Percentiles rank a stretch among this genome's conserved stretches.
These are phyloP conservation scores for Lactarius sanguifluus DNA, from an alignment of 768 basidiomycete species.

Conservation along the genomic window DNA sequence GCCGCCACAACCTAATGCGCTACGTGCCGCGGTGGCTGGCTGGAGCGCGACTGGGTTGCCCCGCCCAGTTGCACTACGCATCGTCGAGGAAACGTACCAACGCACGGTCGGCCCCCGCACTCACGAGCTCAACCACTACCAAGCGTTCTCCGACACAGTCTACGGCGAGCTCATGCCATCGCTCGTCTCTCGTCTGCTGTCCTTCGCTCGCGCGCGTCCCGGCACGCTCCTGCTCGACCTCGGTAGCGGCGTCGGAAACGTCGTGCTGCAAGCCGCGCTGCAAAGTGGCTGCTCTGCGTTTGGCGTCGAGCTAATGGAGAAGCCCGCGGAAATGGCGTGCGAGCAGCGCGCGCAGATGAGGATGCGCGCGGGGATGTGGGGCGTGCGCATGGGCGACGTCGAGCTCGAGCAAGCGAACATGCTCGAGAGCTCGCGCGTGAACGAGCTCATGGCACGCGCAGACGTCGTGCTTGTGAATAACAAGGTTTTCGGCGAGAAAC, in stretches of 20 bases:
- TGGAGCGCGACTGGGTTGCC: slow-evolving; percentile 61
- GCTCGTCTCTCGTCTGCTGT: slow-evolving; percentile 57
- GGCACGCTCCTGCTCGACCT: slow-evolving; percentile 55
- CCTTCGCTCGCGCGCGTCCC: slow-evolving; percentile 49
- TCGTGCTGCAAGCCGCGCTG: slow-evolving; percentile 54
- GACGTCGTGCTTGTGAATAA: slow-evolving; percentile 93
- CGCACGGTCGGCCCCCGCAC: slow-evolving; percentile 89
- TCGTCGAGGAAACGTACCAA: slow-evolving; percentile 92
- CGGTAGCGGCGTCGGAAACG: slow-evolving; percentile 61
- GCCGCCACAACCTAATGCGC: slow-evolving; percentile 44
- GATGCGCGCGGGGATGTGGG: slow-evolving; percentile 89
- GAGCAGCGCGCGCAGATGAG: slow-evolving; percentile 73
- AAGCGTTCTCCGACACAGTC: slow-evolving; percentile 78
- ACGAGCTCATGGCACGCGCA: slow-evolving; percentile 70
- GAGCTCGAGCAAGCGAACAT: slow-evolving; percentile 88
- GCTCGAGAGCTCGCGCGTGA: slow-evolving; percentile 62
- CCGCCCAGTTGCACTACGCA: slow-evolving; percentile 63
- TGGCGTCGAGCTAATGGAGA: slow-evolving; percentile 72
- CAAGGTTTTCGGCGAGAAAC: slow-evolving; percentile 72
- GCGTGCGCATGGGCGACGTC: slow-evolving; percentile 69
- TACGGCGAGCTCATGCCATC: slow-evolving; percentile 89
- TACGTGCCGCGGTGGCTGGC: slow-evolving; percentile 47
- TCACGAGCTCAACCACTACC: slow-evolving; percentile 75
- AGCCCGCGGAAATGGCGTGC: slow-evolving; percentile 77
- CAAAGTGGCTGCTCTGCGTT: slow-evolving; percentile 52